Conservation (phyloP, 2,329 filamentous ascomycete genomes). For the Pyricularia sp. region DNA sequence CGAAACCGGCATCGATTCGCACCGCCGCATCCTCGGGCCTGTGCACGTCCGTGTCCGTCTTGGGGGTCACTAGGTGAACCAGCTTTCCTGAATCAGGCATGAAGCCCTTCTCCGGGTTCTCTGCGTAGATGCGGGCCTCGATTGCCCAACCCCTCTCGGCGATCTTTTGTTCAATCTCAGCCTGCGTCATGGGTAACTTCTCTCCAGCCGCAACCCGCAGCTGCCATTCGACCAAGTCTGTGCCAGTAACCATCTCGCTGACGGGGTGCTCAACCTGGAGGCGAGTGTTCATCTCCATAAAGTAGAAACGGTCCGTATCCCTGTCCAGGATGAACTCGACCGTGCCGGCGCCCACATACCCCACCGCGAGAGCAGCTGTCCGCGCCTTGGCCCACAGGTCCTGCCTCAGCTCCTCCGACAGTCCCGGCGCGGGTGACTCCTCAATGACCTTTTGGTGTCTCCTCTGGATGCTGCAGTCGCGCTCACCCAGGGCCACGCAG, state of each 20-base stretch:
- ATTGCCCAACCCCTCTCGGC: conserved; percentile 70
- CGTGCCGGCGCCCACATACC: conserved; percentile 82
- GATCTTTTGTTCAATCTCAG: conserved; percentile 62
- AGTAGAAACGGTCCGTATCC: conserved; percentile 67
- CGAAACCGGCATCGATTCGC: conserved; percentile 86
- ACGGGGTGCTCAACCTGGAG: conserved; percentile 96
- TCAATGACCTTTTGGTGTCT: conserved; percentile 86
- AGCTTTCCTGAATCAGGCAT: conserved; percentile 86
- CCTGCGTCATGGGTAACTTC: conserved; percentile 41
- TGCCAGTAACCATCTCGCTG: conserved; percentile 56
- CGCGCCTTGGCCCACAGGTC: conserved; percentile 55
- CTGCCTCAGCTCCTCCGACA: conserved; percentile 42
- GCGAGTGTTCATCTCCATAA: conserved; percentile 75
- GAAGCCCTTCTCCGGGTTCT: conserved; percentile 80
- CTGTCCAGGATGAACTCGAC: conserved; percentile 87
- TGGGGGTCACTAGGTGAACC: conserved; percentile 66
- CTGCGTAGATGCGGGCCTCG: conserved; percentile 91
- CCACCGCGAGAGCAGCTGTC: conserved; percentile 57
- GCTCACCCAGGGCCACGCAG: conserved; percentile 72
- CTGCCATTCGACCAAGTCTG: conserved; percentile 87
- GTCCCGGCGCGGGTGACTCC: conserved; percentile 67
- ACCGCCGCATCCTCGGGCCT: conserved; percentile 46
- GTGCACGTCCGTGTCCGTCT: conserved; percentile 17
- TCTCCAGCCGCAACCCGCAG: conserved; percentile 58
- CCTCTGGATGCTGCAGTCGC: conserved; percentile 78